Base-by-base conservation (phyloP, 192 early-diverging fungal species). In the Coemansia sp. region DNA sequence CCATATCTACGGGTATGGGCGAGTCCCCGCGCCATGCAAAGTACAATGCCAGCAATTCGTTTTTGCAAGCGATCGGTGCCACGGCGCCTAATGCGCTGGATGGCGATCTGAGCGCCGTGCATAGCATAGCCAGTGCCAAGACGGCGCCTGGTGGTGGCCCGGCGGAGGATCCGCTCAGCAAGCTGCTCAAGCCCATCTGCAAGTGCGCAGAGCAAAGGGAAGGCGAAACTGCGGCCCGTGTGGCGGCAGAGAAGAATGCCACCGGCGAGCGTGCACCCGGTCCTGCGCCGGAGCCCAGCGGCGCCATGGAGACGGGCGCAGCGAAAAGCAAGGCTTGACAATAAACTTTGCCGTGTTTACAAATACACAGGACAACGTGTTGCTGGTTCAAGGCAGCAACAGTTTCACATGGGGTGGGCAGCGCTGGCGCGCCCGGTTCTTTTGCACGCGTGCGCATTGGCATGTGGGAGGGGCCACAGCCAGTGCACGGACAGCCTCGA, bases 21-120 rank as follows among this genome's bases (percentile, higher is more conserved):
- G 70, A 66, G 39, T 61, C 63, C 11, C 57, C 59, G 25, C 50
- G 70, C 1, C 58, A 73, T 47, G 63, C 70, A 6, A 73, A 66
- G 32, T 55, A 29, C 42, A 61, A 62, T 19, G 63, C 63, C 2
- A 35, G 41, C 26, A 55, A 30, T 16, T 36, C 38, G 14, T 52
- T 73, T 7, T 37, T 73, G 54, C 23, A 34, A 0, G 19, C 22
- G 38, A 59, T 73, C 19, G 70, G 63, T 18, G 70, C 70, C 1
- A 42, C 35, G 3, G 62, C 63, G 11, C 70, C 70, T 5, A 66
- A 66, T 25, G 42, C 70, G 4, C 46, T 73, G 18, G 50, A 60
- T 29, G 70, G 63, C 12, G 51, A 73, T 22, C 23, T 73, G 47
- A 34, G 18, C 7, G 33, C 40, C 7, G 25, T 54, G 18, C 38